Percentiles rank a stretch among this genome's conserved stretches.
These are phyloP conservation scores for Phytophthora pinifolia DNA, from an alignment of 352 stramenopile genomes.

Conservation along the genomic window DNA sequence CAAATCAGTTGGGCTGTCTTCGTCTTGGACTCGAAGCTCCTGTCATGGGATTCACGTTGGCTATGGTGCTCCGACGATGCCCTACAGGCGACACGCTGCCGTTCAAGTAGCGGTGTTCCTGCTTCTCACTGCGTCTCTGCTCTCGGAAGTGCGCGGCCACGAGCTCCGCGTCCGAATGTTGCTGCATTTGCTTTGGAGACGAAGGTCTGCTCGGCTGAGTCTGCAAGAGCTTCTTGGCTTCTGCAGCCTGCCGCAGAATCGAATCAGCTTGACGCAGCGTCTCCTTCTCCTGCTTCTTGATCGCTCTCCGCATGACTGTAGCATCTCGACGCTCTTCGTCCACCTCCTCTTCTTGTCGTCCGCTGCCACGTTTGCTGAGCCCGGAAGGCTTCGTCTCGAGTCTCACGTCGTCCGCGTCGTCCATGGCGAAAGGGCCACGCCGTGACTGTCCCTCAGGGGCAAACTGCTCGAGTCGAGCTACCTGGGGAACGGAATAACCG, in stretches of 20 bases:
- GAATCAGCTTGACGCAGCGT: constrained; percentile 51
- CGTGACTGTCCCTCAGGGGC: constrained; percentile 27
- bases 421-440: constrained; percentile 1
- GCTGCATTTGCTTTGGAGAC: constrained; percentile 5
- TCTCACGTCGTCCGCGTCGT: constrained; percentile 1
- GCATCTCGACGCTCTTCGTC: constrained; percentile 25
- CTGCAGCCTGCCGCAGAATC: constrained; percentile 30
- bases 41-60: not conserved
- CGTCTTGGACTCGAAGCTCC: constrained; percentile 14
- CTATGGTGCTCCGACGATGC: constrained; percentile 8
- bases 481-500: constrained; percentile 24
- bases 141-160: constrained; percentile 51
- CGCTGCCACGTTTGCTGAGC: constrained; percentile 2
- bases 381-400: not conserved
- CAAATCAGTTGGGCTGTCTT: constrained; percentile 12
- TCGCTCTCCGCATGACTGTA: constrained; percentile 21
- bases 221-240: constrained; percentile 16
- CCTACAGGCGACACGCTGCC: constrained; percentile 15
- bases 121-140: constrained; percentile 36
- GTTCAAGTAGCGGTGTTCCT: constrained; percentile 37
- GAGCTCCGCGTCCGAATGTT: constrained; percentile 28
- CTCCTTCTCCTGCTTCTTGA: constrained; percentile 50
- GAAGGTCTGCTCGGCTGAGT: constrained; percentile 6
- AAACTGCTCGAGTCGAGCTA: constrained; percentile 37
- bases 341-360: constrained; percentile 13